Conservation (phyloP, 78 protist genomes). For the Acrasis kona region DNA sequence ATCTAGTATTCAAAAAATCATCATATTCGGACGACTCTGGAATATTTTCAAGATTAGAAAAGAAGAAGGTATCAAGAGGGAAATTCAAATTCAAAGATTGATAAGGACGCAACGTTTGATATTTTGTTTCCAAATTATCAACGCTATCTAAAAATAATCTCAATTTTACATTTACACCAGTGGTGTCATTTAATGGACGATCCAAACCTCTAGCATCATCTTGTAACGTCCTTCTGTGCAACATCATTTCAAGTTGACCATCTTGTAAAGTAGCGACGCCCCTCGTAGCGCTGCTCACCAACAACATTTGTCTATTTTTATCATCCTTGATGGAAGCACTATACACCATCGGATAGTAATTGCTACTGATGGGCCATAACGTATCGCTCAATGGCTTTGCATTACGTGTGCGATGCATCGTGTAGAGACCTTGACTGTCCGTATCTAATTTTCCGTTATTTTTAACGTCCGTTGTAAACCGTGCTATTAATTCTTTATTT, state of each 20-base stretch:
- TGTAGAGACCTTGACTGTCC: background rate
- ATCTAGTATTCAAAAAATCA: too few relatives aligned
- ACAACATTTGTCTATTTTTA: too few relatives aligned
- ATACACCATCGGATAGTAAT: background rate
- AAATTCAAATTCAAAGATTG: too few relatives aligned
- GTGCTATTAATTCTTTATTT: background rate
- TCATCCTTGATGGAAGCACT: background rate
- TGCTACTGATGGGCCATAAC: background rate
- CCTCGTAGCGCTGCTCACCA: slow-evolving; percentile 43
- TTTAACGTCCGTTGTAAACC: background rate
- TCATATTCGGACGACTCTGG: too few relatives aligned
- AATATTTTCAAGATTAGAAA: too few relatives aligned
- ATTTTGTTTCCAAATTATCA: too few relatives aligned
- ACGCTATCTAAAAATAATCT: too few relatives aligned
- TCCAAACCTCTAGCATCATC: slow-evolving; percentile 83
- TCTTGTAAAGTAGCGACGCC: slow-evolving; percentile 30
- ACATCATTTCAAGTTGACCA: slow-evolving; percentile 72
- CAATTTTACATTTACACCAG: too few relatives aligned
- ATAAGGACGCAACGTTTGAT: too few relatives aligned
- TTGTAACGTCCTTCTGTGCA: slow-evolving; percentile 49
- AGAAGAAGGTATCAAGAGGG: too few relatives aligned
- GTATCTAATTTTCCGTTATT: background rate
- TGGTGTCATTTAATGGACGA: slow-evolving; percentile 79
- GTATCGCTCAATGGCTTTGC: too few relatives aligned
- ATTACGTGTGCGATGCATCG: background rate